A percentile compares a stretch with the other conserved stretches of the same genome.
Evolutionary conservation across 495 filamentous ascomycete genomes (phyloP).

Genomic region (Cenococcum geophilum): DNA sequence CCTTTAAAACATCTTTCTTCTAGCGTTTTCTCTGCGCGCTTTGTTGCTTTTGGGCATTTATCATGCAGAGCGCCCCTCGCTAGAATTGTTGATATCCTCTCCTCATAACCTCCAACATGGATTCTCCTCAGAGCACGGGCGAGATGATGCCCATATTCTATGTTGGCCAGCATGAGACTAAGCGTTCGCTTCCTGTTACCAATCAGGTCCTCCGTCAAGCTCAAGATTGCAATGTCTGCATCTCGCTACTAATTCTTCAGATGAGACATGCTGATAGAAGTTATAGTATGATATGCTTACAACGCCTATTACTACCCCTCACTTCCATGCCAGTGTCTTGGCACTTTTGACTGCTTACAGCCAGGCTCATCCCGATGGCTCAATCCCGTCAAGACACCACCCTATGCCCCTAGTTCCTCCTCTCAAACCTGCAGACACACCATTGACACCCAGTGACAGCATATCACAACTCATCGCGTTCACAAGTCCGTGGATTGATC

Average conservation of each 20-base stretch:
- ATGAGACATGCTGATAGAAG: slow-evolving; percentile 11
- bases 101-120: slow-evolving; percentile 14
- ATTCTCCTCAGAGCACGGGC: slow-evolving; percentile 43
- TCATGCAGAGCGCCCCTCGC: not conserved
- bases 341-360: slow-evolving; percentile 43
- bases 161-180: slow-evolving; percentile 77
- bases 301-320: slow-evolving; percentile 73
- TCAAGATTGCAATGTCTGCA: slow-evolving; percentile 56
- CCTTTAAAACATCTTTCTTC: too few species aligned
- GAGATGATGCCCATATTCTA: slow-evolving; percentile 61
- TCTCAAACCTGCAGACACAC: slow-evolving; percentile 65
- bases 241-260: not conserved
- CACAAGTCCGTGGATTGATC: slow-evolving; percentile 81
- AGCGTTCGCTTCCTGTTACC: slow-evolving; percentile 55
- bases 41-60: too few species aligned
- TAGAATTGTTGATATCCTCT: not conserved
- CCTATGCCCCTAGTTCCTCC: slow-evolving; percentile 51
- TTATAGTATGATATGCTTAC: slow-evolving; percentile 88
- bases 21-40: too few species aligned
- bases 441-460: slow-evolving; percentile 62
- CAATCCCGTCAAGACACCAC: not conserved
- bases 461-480: slow-evolving; percentile 66
- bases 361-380: slow-evolving; percentile 42
- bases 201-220: slow-evolving; percentile 59
- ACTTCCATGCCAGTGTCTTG: slow-evolving; percentile 73